phyloP scores from a whole-genome alignment of 129 eudicot genomes.

The Logfia minima region DNA sequence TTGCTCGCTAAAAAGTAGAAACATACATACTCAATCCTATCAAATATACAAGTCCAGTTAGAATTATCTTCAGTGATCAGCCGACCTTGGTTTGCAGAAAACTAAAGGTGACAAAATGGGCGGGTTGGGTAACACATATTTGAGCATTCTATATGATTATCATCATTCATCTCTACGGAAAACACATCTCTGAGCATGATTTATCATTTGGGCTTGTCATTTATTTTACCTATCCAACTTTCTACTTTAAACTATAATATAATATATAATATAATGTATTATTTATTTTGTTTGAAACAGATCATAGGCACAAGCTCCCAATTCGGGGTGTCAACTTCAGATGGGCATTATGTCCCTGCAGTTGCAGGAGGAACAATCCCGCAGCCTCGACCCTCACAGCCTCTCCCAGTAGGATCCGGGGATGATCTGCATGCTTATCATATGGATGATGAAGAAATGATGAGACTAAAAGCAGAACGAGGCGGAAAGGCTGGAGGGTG shows the following conservation, averaged over 20 bases:
- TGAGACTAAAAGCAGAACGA: slow-evolving; percentile 68
- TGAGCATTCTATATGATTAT: not conserved
- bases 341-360: slow-evolving; percentile 90
- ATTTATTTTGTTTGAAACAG: slow-evolving; percentile 31
- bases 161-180: not conserved
- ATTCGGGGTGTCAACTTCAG: slow-evolving; percentile 43
- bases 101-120: not conserved
- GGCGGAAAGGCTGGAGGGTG: slow-evolving; percentile 96
- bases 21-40: not conserved
- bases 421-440: slow-evolving; percentile 56
- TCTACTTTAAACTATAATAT: not conserved
- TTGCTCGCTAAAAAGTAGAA: not conserved
- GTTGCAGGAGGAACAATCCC: slow-evolving; percentile 75
- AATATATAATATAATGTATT: too few species aligned
- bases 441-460: slow-evolving; percentile 76
- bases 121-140: not conserved
- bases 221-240: not conserved
- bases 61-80: not conserved
- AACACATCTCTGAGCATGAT: not conserved
- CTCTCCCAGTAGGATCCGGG: slow-evolving; percentile 57
- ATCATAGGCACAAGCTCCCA: slow-evolving; percentile 51
- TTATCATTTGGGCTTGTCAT: not conserved
- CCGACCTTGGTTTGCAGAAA: not conserved
- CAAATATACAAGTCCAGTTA: not conserved
- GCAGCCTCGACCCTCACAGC: slow-evolving; percentile 85